Evolutionary conservation across 345 rosid genomes (phyloP).

Genomic region (Mangifera indica): DNA sequence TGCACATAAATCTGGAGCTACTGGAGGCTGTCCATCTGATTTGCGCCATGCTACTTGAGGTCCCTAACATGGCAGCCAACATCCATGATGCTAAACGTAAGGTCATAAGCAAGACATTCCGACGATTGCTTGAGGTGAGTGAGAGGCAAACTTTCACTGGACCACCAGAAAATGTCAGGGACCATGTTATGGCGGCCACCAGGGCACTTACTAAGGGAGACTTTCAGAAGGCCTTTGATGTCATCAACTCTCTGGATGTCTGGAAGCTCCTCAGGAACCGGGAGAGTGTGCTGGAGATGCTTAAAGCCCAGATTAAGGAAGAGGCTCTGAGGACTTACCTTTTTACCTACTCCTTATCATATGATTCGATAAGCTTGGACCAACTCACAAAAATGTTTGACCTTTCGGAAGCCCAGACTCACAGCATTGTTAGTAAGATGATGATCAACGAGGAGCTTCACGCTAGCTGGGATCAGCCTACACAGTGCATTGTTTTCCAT

Average conservation of each 20-base stretch:
- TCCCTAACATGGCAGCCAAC: slow-evolving; percentile 87
- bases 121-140: slow-evolving; percentile 69
- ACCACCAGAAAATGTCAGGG: slow-evolving; percentile 85
- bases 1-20: slow-evolving; percentile 98
- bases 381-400: slow-evolving; percentile 79
- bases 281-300: slow-evolving; percentile 62
- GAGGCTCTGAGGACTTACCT: slow-evolving; percentile 83
- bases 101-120: slow-evolving; percentile 79
- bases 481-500: slow-evolving; percentile 68
- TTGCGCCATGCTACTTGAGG: slow-evolving; percentile 93
- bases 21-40: slow-evolving; percentile 87
- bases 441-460: slow-evolving; percentile 76
- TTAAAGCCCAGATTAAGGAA: slow-evolving; percentile 77
- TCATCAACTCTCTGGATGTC: slow-evolving; percentile 66
- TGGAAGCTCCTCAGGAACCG: slow-evolving; percentile 73
- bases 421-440: slow-evolving; percentile 78
- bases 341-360: slow-evolving; percentile 59
- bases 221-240: slow-evolving; percentile 59
- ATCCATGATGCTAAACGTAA: slow-evolving; percentile 54
- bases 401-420: slow-evolving; percentile 53
- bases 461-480: slow-evolving; percentile 92
- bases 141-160: slow-evolving; percentile 83
- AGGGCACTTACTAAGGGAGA: slow-evolving; percentile 78
- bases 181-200: slow-evolving; percentile 87
- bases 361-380: slow-evolving; percentile 60